Conservation (phyloP, 1,139 yeast genomes). For the Blastobotrys persicus region DNA sequence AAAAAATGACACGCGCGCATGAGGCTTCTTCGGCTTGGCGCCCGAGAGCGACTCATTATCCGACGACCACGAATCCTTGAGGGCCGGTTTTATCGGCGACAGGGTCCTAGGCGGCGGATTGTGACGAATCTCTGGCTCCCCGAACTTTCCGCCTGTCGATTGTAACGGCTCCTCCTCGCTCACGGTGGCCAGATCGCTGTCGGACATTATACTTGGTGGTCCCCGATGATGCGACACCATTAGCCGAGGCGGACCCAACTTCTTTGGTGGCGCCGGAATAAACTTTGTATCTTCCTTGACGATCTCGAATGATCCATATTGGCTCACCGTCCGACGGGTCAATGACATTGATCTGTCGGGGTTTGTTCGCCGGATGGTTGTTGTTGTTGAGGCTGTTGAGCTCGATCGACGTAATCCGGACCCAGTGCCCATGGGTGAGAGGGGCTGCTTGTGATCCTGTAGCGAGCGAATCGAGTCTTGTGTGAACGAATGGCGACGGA, state of each 20-base stretch:
- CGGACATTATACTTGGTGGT: conserved; percentile 26
- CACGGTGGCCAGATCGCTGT: conserved; percentile 37
- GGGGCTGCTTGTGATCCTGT: not conserved
- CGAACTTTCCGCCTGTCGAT: not conserved
- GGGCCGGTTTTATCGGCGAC: conserved; percentile 36
- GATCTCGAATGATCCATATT: conserved; percentile 39
- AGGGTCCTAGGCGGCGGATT: conserved; percentile 31
- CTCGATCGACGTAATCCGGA: conserved; percentile 2
- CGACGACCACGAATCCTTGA: conserved; percentile 28
- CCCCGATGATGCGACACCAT: no score
- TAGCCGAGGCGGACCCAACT: conserved; percentile 9
- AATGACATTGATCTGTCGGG: conserved; percentile 39
- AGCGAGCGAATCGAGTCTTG: not conserved
- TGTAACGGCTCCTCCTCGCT: conserved; percentile 30
- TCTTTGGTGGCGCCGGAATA: not conserved
- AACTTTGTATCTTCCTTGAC: conserved; percentile 34
- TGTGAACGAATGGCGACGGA: conserved; percentile 37
- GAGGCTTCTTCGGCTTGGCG: conserved; percentile 3
- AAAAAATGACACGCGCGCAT: conserved; percentile 23
- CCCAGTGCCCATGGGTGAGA: not conserved
- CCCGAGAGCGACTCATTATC: conserved; percentile 4
- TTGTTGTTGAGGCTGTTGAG: conserved; percentile 5
- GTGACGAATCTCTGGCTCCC: conserved; percentile 18
- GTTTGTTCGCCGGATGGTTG: conserved; percentile 19
- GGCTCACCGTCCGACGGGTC: conserved; percentile 40